Evolutionary conservation across 2,329 filamentous ascomycete species (phyloP).

Genomic region (Colletotrichum sp.): DNA sequence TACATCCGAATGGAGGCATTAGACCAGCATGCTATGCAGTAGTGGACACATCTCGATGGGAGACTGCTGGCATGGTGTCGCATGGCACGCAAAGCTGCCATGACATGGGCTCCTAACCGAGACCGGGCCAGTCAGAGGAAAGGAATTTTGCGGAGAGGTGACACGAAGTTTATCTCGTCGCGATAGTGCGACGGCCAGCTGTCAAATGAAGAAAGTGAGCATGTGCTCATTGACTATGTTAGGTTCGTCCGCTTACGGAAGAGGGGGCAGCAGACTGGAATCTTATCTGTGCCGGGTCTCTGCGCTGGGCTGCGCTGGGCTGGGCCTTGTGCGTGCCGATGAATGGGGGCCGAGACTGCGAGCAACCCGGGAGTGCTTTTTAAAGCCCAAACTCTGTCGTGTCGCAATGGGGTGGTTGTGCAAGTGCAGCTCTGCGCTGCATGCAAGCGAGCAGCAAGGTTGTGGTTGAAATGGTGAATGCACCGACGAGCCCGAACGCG

Average conservation of each 20-base stretch:
- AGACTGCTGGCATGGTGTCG: neutral
- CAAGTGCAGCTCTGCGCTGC: neutral
- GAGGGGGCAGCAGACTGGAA: neutral
- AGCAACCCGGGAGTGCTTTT: neutral
- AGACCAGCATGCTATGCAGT: neutral
- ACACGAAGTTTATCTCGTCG: slow-evolving; percentile 6
- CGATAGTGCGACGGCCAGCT: neutral
- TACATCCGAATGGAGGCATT: neutral
- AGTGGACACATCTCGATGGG: neutral
- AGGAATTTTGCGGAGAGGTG: neutral
- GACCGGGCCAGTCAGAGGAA: neutral
- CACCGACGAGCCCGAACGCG: neutral
- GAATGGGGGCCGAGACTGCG: neutral
- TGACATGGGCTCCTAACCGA: neutral
- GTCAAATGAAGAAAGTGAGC: slow-evolving; percentile 12
- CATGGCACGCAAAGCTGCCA: neutral
- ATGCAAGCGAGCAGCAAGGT: slow-evolving; percentile 2
- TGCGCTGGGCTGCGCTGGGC: neutral
- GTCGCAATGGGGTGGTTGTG: neutral
- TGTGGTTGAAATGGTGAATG: neutral
- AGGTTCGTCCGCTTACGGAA: slow-evolving; percentile 16
- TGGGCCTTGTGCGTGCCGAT: neutral
- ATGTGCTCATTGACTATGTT: slow-evolving; percentile 6
- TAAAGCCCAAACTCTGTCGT: neutral
- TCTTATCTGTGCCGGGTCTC: slow-evolving; percentile 5